phyloP scores from a whole-genome alignment of 257 asterid species.

The Eucommia ulmoides region DNA sequence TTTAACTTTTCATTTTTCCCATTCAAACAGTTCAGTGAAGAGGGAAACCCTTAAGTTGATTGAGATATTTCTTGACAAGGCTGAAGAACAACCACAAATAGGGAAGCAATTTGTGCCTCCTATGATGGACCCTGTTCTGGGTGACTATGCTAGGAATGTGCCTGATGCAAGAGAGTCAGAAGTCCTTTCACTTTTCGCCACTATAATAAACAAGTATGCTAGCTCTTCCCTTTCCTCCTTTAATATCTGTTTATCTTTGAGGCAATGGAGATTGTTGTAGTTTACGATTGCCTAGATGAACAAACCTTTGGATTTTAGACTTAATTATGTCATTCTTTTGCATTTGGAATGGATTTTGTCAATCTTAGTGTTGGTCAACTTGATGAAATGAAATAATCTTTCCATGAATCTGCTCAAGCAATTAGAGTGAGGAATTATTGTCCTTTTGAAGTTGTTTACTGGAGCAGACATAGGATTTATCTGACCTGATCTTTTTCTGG shows the following conservation, averaged over 20 bases:
- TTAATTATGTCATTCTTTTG: too few species aligned
- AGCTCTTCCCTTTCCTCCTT: constrained; percentile 2
- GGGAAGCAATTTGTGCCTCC: constrained; percentile 96
- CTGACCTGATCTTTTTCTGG: too few species aligned
- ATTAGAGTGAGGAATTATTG: too few species aligned
- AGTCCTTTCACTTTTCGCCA: constrained; percentile 96
- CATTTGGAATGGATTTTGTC: too few species aligned
- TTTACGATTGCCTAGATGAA: too few species aligned
- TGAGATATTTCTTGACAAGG: constrained; percentile 92
- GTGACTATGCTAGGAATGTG: constrained; percentile 88
- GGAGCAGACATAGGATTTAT: too few species aligned
- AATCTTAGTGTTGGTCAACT: too few species aligned
- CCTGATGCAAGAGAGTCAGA: constrained; percentile 99
- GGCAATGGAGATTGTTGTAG: too few species aligned
- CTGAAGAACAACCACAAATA: constrained; percentile 83
- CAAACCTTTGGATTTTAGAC: too few species aligned
- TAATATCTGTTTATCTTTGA: constrained; percentile 5
- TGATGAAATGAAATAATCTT: background rate
- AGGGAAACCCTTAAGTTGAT: constrained; percentile 93
- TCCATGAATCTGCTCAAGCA: background rate
- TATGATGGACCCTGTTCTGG: constrained; percentile 97
- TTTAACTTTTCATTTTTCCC: background rate
- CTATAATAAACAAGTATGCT: constrained; percentile 86
- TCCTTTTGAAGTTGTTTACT: too few species aligned
- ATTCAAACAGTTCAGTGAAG: constrained; percentile 74